Evolutionary conservation across 768 basidiomycete species (phyloP).

Genomic region (Gymnopilus junonius): DNA sequence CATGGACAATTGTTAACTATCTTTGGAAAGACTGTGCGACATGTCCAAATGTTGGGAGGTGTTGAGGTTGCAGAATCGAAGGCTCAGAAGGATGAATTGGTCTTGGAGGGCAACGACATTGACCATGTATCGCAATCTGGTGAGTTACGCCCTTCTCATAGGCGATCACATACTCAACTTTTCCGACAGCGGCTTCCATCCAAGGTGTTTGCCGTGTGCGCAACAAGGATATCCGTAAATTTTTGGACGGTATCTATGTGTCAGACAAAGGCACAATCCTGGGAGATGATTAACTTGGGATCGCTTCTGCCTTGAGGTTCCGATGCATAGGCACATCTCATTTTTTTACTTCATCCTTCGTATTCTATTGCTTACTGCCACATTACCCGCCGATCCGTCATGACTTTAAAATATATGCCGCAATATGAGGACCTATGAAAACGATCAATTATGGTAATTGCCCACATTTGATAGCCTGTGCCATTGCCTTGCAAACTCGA

Average conservation of each 20-base stretch:
- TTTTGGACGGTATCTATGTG: constrained; percentile 93
- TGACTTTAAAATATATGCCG: neutral
- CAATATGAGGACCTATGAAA: neutral
- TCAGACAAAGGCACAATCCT: constrained; percentile 77
- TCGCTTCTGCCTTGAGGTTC: neutral
- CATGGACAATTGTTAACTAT: neutral
- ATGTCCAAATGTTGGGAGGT: constrained; percentile 91
- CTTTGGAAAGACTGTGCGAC: constrained; percentile 79
- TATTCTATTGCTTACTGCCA: neutral
- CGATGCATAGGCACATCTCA: neutral
- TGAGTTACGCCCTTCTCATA: constrained; percentile 31
- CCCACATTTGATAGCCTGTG: no score
- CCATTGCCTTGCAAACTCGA: no score
- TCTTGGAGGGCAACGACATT: constrained; percentile 94
- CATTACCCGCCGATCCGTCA: neutral
- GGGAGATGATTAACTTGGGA: constrained; percentile 38
- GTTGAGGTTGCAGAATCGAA: constrained; percentile 86
- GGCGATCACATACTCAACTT: neutral
- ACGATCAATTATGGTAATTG: neutral
- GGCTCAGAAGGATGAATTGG: constrained; percentile 92
- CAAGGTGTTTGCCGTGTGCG: constrained; percentile 96
- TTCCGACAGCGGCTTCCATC: constrained; percentile 83
- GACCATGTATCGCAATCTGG: constrained; percentile 98
- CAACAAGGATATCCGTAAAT: constrained; percentile 99
- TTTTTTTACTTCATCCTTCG: neutral